A percentile compares a stretch with the other conserved stretches of the same genome.
Conservation (phyloP, 176 grass and related monocot genomes). For the Sorghum bicolor region Sorghum_bicolor_NCBIv3 NC_012875.2:58169501-58170000, state of each 20-base stretch:
- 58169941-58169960: not conserved
- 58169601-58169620: not conserved
- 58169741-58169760: slow-evolving; percentile 75
- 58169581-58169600: not conserved
- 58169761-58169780: slow-evolving; percentile 79
- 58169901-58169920: not conserved
- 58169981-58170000: not conserved
- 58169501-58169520: not conserved
- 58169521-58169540: not conserved
- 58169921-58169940: not conserved
- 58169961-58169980: not conserved
- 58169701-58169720: not conserved
- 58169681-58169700: not conserved
- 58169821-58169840: not conserved
- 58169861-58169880: slow-evolving; percentile 5
- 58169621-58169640: not conserved
- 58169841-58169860: not conserved
- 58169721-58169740: slow-evolving; percentile 93
- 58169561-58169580: not conserved
- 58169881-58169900: not conserved
- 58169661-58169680: slow-evolving; percentile 3
- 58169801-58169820: not conserved
- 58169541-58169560: not conserved
- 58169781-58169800: slow-evolving; percentile 50
- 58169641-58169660: not conserved